Evolutionary conservation across 176 grass and related monocot genomes (phyloP).

Genomic region (Ensete ventricosum): DNA sequence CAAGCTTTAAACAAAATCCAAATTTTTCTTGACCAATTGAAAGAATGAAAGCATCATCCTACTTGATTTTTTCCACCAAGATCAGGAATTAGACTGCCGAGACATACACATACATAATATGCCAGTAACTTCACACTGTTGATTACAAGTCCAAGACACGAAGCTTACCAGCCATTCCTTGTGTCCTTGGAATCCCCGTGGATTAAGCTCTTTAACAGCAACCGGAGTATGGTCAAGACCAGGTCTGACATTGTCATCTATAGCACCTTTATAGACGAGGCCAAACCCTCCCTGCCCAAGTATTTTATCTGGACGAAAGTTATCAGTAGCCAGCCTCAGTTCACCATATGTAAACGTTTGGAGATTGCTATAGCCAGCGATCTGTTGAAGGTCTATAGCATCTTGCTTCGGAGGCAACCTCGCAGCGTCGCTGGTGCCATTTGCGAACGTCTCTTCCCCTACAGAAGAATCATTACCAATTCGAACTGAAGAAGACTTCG

Average conservation of each 20-base stretch:
- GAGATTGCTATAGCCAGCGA: slow-evolving; percentile 69
- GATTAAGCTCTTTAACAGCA: slow-evolving; percentile 94
- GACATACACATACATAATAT: not conserved
- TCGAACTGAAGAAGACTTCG: not conserved
- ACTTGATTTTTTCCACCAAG: not conserved
- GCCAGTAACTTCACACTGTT: not conserved
- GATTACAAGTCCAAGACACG: not conserved
- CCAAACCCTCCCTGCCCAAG: slow-evolving; percentile 95
- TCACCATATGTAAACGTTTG: slow-evolving; percentile 79
- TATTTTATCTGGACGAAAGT: slow-evolving; percentile 74
- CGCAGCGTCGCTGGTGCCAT: not conserved
- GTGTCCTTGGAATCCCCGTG: slow-evolving; percentile 87
- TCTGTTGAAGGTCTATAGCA: slow-evolving; percentile 55
- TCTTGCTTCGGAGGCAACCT: slow-evolving; percentile 22
- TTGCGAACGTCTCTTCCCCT: not conserved
- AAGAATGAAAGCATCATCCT: not conserved
- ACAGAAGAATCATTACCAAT: not conserved
- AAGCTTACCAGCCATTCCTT: slow-evolving; percentile 95
- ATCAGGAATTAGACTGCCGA: not conserved
- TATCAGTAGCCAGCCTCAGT: slow-evolving; percentile 68
- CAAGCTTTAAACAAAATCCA: not conserved
- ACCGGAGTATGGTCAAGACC: slow-evolving; percentile 68
- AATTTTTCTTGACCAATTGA: not conserved
- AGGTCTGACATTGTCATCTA: slow-evolving; percentile 71
- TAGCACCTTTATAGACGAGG: slow-evolving; percentile 85